Base-by-base conservation (phyloP, 768 basidiomycete genomes). In the Tulasnella sp. region DNA sequence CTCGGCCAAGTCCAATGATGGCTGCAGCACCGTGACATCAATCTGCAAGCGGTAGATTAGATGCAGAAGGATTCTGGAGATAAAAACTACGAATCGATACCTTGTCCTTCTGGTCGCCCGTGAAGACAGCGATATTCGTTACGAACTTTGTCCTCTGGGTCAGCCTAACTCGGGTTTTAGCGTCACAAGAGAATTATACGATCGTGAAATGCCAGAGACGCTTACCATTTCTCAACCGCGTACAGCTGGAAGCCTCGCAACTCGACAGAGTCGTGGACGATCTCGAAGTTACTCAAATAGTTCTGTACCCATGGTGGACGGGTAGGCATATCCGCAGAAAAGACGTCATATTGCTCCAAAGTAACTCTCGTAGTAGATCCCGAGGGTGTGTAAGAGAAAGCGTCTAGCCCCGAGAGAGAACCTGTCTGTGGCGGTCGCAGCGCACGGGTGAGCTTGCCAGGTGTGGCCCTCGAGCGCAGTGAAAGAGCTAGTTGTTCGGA, bases 211-310 rank as follows among this genome's bases (percentile, higher is more conserved):
- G 5, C 29, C 12, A n/a, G 51, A n/a, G 8, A n/a, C n/a, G 54
- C 62, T 22, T 30, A 81, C 87, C 88, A 91, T 69, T 85, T 85
- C 74, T 91, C 85, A 8, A 92, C 89, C 0, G 87, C 88, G 67
- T 90, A 92, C 58, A 91, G 75, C 71, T 90, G 88, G 70, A 82
- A 88, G 1, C 83, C 83, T 19, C 73, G 67, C 22, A 87, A 66
- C 46, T 80, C 71, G 48, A 82, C 64, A 17, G 71, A 69, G 31
- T 78, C 74, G 38, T 76, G 72, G 7, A 75, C 74, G 57, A 80
- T 69, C 65, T 77, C 75, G 63, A 83, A 80, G 50, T 70, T 73
- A 62, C 42, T 38, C 8, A 53, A 43, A 10, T 22, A 30, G 61
- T 24, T 45, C 22, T 61, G 62, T 25, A 52, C 34, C 52, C 42